Conservation (phyloP, 257 asterid genomes). For the Scutellaria minor region DNA sequence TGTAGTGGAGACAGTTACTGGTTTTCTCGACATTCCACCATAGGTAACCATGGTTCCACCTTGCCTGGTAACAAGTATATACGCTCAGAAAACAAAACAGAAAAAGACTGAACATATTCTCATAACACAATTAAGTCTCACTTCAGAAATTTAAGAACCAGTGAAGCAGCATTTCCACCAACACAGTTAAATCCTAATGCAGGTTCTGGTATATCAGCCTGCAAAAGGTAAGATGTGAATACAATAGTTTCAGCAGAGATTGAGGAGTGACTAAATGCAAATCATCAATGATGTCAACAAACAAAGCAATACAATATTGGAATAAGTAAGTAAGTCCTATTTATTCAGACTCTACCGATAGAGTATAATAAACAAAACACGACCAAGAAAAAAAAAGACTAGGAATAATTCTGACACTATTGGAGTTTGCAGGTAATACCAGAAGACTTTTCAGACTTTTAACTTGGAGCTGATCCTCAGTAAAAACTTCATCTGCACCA, state of each 20-base stretch:
- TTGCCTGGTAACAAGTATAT: conserved; percentile 52
- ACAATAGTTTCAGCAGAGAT: conserved; percentile 22
- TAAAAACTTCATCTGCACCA: conserved; percentile 87
- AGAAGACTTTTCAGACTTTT: conserved; percentile 76
- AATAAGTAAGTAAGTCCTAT: conserved; percentile 15
- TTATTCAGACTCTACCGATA: conserved; percentile 16
- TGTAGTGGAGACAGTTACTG: conserved; percentile 80
- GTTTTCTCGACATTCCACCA: conserved; percentile 98
- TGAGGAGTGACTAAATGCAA: conserved; percentile 18
- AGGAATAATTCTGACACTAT: neutral
- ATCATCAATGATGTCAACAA: conserved; percentile 17
- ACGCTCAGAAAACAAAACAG: conserved; percentile 14
- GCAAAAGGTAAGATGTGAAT: conserved; percentile 25
- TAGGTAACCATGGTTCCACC: conserved; percentile 98
- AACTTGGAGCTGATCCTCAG: conserved; percentile 82
- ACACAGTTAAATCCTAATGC: conserved; percentile 88
- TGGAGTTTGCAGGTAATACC: conserved; percentile 53
- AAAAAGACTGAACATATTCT: neutral
- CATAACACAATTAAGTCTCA: conserved; percentile 40
- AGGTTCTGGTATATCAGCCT: conserved; percentile 86
- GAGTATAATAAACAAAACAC: neutral
- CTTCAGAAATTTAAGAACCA: conserved; percentile 87
- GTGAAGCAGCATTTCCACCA: conserved; percentile 93
- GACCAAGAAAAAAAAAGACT: neutral
- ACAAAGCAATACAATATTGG: neutral